Percentiles rank a stretch among this genome's conserved stretches.
Evolutionary conservation across 108 stramenopile genomes (phyloP).

Genomic region (Fragilariopsis cylindrus): DNA sequence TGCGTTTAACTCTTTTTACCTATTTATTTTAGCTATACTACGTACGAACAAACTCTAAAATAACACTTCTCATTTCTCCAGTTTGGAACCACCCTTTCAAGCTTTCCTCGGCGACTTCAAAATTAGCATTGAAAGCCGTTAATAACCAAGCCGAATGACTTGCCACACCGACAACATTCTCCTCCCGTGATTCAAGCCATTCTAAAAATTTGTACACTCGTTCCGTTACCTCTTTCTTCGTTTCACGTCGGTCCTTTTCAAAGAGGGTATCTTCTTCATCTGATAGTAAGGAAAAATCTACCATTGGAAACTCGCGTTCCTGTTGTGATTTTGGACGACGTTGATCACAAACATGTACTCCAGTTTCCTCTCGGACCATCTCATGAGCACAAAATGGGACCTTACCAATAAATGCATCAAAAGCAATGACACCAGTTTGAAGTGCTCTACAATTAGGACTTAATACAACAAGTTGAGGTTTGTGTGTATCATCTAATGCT

Average conservation of each 20-base stretch:
- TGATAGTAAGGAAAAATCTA: constrained; percentile 58
- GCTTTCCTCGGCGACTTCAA: constrained; percentile 44
- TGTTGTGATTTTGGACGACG: constrained; percentile 58
- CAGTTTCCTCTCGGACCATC: constrained; percentile 70
- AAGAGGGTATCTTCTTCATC: constrained; percentile 60
- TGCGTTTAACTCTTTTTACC: too few relatives aligned
- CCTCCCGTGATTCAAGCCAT: constrained; percentile 46
- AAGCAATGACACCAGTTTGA: constrained; percentile 71
- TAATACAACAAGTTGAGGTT: constrained; percentile 63
- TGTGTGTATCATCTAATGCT: constrained; percentile 9
- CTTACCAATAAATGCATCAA: constrained; percentile 50
- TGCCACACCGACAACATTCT: constrained; percentile 47
- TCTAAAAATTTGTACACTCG: constrained; percentile 57
- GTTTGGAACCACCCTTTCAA: constrained; percentile 62
- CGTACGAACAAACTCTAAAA: constrained; percentile 37
- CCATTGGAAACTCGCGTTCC: constrained; percentile 52
- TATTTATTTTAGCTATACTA: too few relatives aligned
- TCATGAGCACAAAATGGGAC: constrained; percentile 74
- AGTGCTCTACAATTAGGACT: constrained; percentile 69
- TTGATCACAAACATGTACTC: constrained; percentile 76
- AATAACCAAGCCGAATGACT: constrained; percentile 58
- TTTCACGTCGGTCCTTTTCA: constrained; percentile 43
- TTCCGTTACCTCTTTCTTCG: constrained; percentile 50
- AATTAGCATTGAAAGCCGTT: constrained; percentile 52
- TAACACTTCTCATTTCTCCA: constrained; percentile 62